phyloP scores from a whole-genome alignment of 495 filamentous ascomycete species.

The Hypoxylon perforatum region DNA sequence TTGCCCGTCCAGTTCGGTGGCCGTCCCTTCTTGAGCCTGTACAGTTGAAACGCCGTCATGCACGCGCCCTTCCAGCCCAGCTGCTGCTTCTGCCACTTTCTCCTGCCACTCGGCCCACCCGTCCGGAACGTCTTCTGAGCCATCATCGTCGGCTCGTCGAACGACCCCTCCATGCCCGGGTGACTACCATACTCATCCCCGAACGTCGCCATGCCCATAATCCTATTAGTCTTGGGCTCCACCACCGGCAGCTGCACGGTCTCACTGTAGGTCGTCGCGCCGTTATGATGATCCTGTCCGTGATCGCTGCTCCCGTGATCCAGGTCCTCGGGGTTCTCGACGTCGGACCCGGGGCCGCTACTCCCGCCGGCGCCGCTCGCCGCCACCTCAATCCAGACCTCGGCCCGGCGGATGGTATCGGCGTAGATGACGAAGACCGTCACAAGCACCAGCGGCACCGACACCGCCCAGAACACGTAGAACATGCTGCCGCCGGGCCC shows the following conservation, averaged over 20 bases:
- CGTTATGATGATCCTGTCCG: too few species aligned
- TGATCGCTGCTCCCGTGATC: conserved; percentile 1
- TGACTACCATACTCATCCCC: conserved; percentile 19
- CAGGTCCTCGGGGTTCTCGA: conserved; percentile 4
- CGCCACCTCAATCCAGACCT: conserved; percentile 58
- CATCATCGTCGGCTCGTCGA: conserved; percentile 46
- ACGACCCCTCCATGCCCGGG: conserved; percentile 1
- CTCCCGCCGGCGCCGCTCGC: conserved; percentile 14
- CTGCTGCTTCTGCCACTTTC: conserved; percentile 52
- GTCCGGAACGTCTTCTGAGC: conserved; percentile 44
- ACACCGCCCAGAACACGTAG: conserved; percentile 55
- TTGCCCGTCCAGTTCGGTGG: conserved; percentile 26
- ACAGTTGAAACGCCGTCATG: conserved; percentile 35
- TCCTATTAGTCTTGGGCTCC: not conserved
- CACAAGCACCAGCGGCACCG: conserved; percentile 47
- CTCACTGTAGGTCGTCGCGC: conserved; percentile 8
- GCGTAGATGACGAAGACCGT: conserved; percentile 54
- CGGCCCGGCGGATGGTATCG: conserved; percentile 54
- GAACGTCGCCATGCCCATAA: conserved; percentile 11
- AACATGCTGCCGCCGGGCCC: conserved; percentile 48
- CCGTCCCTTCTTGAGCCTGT: conserved; percentile 40
- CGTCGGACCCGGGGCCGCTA: not conserved
- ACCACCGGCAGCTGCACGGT: not conserved
- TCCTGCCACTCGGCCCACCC: conserved; percentile 28
- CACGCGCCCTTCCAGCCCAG: conserved; percentile 55